Conservation (phyloP, 805 yeast genomes). For the Geotrichum ghanense region DNA sequence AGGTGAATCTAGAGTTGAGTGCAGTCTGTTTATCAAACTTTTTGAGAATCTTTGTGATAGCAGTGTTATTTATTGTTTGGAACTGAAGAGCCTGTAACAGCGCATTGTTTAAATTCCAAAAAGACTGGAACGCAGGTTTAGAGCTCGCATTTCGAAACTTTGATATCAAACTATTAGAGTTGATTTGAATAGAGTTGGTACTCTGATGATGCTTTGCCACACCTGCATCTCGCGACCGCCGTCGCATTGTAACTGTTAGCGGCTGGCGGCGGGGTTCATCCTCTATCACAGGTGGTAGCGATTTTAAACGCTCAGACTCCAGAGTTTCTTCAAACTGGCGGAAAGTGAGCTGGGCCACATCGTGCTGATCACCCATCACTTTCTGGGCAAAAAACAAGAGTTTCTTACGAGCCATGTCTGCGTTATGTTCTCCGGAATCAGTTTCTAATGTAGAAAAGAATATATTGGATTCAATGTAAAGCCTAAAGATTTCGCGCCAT, state of each 20-base stretch:
- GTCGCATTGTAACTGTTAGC: background rate
- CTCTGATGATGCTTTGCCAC: background rate
- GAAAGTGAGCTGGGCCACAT: conserved; percentile 20
- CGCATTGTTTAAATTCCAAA: conserved; percentile 41
- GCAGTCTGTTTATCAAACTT: conserved; percentile 67
- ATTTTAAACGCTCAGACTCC: background rate
- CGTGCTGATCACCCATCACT: conserved; percentile 26
- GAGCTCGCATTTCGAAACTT: conserved; percentile 38
- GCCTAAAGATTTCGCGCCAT: conserved; percentile 60
- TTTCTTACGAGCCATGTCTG: conserved; percentile 35
- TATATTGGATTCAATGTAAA: conserved; percentile 55
- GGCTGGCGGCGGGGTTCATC: no score
- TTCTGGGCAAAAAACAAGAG: conserved; percentile 31
- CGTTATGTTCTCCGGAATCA: conserved; percentile 34
- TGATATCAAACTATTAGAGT: background rate
- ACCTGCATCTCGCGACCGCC: background rate
- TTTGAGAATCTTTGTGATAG: conserved; percentile 56
- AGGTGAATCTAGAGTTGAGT: conserved; percentile 29
- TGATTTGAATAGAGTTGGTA: background rate
- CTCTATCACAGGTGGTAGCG: background rate
- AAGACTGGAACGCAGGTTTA: conserved; percentile 35
- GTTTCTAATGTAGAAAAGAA: conserved; percentile 44
- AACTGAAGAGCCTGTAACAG: conserved; percentile 47
- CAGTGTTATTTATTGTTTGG: conserved; percentile 50
- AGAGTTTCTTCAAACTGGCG: background rate